phyloP scores from a whole-genome alignment of 1,139 yeast genomes.

The Lodderomyces beijingensis region DNA sequence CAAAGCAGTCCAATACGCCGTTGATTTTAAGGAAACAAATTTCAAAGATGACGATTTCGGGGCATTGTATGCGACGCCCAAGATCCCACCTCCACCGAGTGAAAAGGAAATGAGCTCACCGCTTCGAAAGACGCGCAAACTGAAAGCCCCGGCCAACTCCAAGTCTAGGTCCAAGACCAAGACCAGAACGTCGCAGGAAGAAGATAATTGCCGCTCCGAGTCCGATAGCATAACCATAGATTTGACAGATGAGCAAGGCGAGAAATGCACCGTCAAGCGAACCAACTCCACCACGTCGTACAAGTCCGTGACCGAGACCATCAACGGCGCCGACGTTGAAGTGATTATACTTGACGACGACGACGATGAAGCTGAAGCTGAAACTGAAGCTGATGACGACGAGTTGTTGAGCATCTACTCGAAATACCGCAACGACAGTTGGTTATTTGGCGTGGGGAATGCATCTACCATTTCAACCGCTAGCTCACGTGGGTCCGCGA shows the following conservation, averaged over 20 bases:
- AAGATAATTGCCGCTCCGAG: conserved; percentile 15
- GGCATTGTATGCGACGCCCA: conserved; percentile 4
- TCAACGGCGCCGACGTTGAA: conserved; percentile 42
- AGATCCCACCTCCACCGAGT: background rate
- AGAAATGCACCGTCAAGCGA: conserved; percentile 34
- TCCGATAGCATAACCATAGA: conserved; percentile 40
- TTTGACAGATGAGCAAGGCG: conserved; percentile 39
- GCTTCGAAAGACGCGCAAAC: conserved; percentile 3
- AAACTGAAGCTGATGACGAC: conserved; percentile 19
- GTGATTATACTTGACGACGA: conserved; percentile 44
- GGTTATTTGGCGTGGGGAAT: conserved; percentile 16
- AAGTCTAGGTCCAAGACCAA: background rate
- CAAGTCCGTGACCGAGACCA: conserved; percentile 36
- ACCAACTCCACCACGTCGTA: conserved; percentile 33
- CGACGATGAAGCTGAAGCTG: conserved; percentile 13
- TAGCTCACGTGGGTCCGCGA: conserved; percentile 14
- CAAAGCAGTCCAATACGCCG: conserved; percentile 30
- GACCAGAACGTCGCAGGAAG: background rate
- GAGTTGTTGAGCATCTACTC: conserved; percentile 42
- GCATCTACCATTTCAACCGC: conserved; percentile 9
- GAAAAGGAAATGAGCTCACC: background rate
- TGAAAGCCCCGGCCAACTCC: conserved; percentile 9
- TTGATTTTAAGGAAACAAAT: conserved; percentile 38
- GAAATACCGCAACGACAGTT: conserved; percentile 30
- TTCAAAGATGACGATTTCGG: conserved; percentile 13